phyloP scores from a whole-genome alignment of 345 rosid species.

The Noccaea bulbosa region DNA sequence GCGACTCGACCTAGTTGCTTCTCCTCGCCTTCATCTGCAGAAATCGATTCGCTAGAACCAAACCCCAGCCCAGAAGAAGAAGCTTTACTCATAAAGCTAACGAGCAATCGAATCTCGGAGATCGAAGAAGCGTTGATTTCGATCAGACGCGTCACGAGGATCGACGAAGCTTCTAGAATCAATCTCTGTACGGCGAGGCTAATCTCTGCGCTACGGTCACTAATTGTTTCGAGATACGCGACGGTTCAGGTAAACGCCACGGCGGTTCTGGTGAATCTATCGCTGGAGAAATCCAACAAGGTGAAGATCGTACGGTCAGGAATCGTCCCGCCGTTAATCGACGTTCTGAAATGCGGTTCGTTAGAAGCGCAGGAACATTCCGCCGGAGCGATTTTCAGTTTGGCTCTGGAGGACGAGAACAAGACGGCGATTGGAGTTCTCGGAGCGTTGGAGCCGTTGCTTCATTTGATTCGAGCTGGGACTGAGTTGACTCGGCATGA shows the following conservation, averaged over 20 bases:
- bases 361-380: constrained; percentile 84
- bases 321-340: constrained; percentile 66
- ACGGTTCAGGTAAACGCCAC: constrained; percentile 69
- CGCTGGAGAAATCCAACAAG: constrained; percentile 69
- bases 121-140: constrained; percentile 65
- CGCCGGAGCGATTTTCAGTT: constrained; percentile 73
- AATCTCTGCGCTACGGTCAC: constrained; percentile 54
- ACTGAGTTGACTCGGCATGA: constrained; percentile 70
- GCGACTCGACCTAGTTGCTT: constrained; percentile 64
- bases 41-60: constrained; percentile 45
- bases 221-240: constrained; percentile 62
- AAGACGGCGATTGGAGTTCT: constrained; percentile 86
- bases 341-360: constrained; percentile 70
- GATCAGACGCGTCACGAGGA: constrained; percentile 61
- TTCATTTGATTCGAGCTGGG: constrained; percentile 61
- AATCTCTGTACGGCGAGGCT: constrained; percentile 60
- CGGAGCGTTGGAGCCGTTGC: constrained; percentile 79
- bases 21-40: constrained; percentile 70
- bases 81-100: constrained; percentile 54
- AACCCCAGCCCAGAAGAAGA: constrained; percentile 55
- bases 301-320: constrained; percentile 87
- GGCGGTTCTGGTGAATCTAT: constrained; percentile 79
- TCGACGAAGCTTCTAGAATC: constrained; percentile 52
- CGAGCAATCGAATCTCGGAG: constrained; percentile 52
- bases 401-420: constrained; percentile 77